phyloP scores from a whole-genome alignment of 2,329 filamentous ascomycete species.

The Rachicladosporium sp. region DNA sequence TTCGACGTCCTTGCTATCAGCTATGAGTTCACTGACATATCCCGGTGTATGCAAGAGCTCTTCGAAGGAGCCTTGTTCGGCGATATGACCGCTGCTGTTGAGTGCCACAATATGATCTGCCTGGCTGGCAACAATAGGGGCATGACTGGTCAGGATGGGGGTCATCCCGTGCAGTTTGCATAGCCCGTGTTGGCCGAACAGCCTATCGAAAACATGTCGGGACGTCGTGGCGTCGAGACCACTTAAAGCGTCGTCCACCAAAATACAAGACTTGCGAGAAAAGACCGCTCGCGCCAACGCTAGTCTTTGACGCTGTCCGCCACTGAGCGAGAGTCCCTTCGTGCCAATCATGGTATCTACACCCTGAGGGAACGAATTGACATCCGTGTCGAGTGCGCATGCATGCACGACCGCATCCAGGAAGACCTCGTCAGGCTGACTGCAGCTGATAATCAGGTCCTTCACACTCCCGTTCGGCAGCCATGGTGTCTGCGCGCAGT shows the following conservation, averaged over 20 bases:
- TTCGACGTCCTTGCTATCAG: too few species aligned
- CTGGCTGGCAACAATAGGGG: conserved; percentile 12
- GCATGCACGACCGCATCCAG: conserved; percentile 27
- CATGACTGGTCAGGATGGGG: conserved; percentile 28
- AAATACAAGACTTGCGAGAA: conserved; percentile 33
- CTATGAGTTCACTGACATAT: conserved; percentile 14
- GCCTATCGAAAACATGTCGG: conserved; percentile 34
- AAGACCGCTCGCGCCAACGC: conserved; percentile 40
- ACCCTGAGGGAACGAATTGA: conserved; percentile 27
- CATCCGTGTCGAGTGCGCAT: conserved; percentile 24
- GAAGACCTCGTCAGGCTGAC: conserved; percentile 24
- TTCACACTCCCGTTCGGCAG: conserved; percentile 25
- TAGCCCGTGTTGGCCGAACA: conserved; percentile 34
- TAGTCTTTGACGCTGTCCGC: conserved; percentile 39
- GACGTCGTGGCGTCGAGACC: conserved; percentile 40
- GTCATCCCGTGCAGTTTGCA: conserved; percentile 28
- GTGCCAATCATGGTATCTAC: conserved; percentile 29
- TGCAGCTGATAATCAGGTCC: conserved; percentile 24
- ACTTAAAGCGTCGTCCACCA: conserved; percentile 40
- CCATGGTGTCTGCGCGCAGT: conserved; percentile 29
- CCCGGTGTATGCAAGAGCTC: too few species aligned
- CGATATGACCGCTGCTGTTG: conserved; percentile 15
- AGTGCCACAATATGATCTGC: conserved; percentile 31
- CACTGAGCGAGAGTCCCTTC: conserved; percentile 39
- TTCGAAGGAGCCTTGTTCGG: conserved; percentile 22